phyloP scores from a whole-genome alignment of 2,329 filamentous ascomycete species.

The Penicillium occitanis region DNA sequence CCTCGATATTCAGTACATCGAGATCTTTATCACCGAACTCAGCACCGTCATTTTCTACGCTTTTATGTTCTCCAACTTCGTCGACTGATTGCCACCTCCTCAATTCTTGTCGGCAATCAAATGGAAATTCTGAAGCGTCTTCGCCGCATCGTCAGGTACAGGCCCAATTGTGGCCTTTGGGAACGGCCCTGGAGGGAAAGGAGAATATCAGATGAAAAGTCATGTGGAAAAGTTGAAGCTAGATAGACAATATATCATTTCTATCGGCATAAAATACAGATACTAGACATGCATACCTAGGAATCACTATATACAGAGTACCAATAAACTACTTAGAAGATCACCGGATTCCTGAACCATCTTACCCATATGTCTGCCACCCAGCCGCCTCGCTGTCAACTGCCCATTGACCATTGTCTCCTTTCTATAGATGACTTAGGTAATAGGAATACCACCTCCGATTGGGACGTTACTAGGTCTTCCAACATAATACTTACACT shows the following conservation, averaged over 20 bases:
- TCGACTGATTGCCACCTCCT: constrained; percentile 42
- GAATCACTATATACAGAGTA: no score
- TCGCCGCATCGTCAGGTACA: constrained; percentile 47
- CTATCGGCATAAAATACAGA: background rate
- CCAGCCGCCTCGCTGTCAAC: no score
- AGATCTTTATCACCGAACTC: constrained; percentile 56
- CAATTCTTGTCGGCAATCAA: constrained; percentile 32
- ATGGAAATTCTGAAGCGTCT: constrained; percentile 40
- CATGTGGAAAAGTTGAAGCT: background rate
- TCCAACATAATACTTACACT: no score
- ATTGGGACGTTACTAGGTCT: no score
- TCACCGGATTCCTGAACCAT: no score
- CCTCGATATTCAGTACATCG: constrained; percentile 54
- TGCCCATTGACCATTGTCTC: no score
- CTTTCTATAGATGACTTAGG: no score
- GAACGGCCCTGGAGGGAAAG: background rate
- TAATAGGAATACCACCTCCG: no score
- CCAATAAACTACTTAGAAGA: no score
- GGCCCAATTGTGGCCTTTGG: constrained; percentile 26
- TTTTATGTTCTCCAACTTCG: constrained; percentile 52
- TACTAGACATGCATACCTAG: no score
- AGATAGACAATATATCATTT: background rate
- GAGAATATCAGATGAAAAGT: background rate
- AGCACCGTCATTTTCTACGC: constrained; percentile 53
- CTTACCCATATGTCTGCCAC: no score